Base-by-base conservation (phyloP, 306 rosid species). In the Casuarina equisetifolia region DNA sequence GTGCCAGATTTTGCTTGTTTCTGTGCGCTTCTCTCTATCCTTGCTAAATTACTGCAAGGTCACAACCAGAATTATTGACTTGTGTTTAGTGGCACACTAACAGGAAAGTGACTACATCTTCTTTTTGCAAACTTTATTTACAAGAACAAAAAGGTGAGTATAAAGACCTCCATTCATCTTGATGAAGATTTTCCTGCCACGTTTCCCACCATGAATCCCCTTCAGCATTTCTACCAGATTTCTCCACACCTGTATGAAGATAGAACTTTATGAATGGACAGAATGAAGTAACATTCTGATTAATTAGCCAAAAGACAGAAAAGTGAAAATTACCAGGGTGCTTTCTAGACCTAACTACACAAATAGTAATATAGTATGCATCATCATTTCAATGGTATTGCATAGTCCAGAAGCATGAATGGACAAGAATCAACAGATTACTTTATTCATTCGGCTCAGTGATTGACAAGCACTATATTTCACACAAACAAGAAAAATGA, bases 141-240 rank as follows among this genome's bases (percentile, higher is more conserved):
- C 61, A 36, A 53, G 74, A 71, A 78, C 64, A 76, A 69, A 61
- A 46, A 44, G 67, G 66, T 57, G 53, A 52, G 58, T 67, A 69
- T 70, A 73, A 78, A 74, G 54, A 95, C 98, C 98, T 95, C 97
- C 97, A 95, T 89, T 92, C 98, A 76, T 95, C 97, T 87, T 95
- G 98, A 76, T 95, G 95, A 78, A 95, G 93, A 87, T 89, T 87
- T 86, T 95, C 98, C 86, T 95, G 97, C 98, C 98, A 95, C 9
- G 97, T 92, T 86, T 95, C 97, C 97, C 98, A 95, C 98, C 98
- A 95, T 64, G 93, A 89, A 86, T 95, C 97, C 61, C 98, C 97
- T 69, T 89, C 96, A 17, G 90, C 92, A 87, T 95, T 95, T 86
- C 73, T 91, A 72, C 98, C 97, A 35, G 97, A 95, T 89, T 95